Evolutionary conservation across 108 stramenopile species (phyloP), one percentile per base, ranked within the genome.

Genomic region (Nannochloropsis gaditana): DNA sequence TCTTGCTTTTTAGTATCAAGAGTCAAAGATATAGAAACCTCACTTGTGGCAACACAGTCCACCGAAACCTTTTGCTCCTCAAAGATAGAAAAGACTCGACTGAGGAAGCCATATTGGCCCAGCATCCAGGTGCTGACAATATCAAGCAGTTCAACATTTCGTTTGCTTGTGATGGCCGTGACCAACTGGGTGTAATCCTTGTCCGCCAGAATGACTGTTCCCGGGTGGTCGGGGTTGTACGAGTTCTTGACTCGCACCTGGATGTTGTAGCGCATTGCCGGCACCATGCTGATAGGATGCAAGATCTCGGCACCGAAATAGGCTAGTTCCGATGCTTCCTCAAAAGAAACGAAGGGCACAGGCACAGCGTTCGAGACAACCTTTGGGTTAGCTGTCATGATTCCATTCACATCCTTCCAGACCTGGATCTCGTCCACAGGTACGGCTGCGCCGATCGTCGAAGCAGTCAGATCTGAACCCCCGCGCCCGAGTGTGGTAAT

Each of bases 401-500:
- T 98, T 42, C 98, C 98, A 92, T 99, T 95, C 43, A 99, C 98
- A 91, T 99, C 98, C 90, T 97, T 99, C 98, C 98, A 99, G 17
- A 98, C 90, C 92, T 98, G 97, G 82, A 98, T 92, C 88, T 98
- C 97, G 82, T 98, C 95, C 21, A 95, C 84, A 10, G 87, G 84
- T 15, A 90, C 85, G 9, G 95, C 94, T 6, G 95, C 94, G 4
- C 96, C 97, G 81, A 98, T 91, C 9, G 95, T 94, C 1, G 97
- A 96, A 2, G 97, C 97, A 17, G 96, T 96, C 88, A 98, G 92
- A 88, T 98, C 97, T 45, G 92, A 92, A 41, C 97, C 97, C 43
- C 97, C 97, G 44, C 97, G 91, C 31, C 96, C 97, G 43, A 98
- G 89, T 9, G 97, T 98, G 9, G 97, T 98, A 82, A 98, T 97